These are phyloP conservation scores for Thalassiosira ordinaria DNA, from an alignment of 352 stramenopile genomes.

Conservation along the genomic window DNA sequence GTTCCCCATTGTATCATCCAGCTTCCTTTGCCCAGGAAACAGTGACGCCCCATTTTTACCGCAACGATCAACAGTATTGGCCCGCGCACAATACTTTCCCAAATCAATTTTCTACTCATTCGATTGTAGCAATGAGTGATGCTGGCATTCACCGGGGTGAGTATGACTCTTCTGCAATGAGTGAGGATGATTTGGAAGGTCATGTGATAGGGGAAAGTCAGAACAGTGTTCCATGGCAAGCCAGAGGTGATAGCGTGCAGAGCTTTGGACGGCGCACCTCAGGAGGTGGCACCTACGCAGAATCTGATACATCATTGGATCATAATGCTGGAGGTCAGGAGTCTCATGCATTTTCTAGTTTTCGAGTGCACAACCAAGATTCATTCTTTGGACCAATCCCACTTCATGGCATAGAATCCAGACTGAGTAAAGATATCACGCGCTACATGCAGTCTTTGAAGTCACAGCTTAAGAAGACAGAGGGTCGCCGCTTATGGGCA, in stretches of 20 bases:
- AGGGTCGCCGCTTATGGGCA: conserved; percentile 52
- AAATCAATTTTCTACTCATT: conserved; percentile 31
- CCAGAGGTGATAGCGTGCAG: conserved; percentile 47
- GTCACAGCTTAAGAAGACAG: conserved; percentile 68
- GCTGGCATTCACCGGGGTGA: conserved; percentile 71
- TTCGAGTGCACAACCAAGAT: conserved; percentile 52
- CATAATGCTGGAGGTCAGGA: conserved; percentile 40
- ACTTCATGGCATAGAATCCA: conserved; percentile 70
- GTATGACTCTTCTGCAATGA: conserved; percentile 67
- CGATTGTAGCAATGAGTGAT: conserved; percentile 81
- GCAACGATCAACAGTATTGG: conserved; percentile 44
- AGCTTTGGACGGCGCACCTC: conserved; percentile 53
- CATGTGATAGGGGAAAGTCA: conserved; percentile 45
- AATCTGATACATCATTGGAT: conserved; percentile 78
- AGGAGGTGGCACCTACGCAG: conserved; percentile 58
- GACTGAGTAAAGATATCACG: conserved; percentile 76
- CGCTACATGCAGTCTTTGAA: conserved; percentile 68
- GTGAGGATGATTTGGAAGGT: conserved; percentile 72
- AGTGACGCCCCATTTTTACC: conserved; percentile 55
- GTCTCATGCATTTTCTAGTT: conserved; percentile 38
- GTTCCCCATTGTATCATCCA: conserved; percentile 48
- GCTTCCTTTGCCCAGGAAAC: conserved; percentile 54
- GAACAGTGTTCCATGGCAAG: conserved; percentile 47
- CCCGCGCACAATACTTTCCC: conserved; percentile 33
- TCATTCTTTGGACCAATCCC: conserved; percentile 48